Evolutionary conservation across 768 basidiomycete species (phyloP).

Genomic region (Termitomyces sp.): DNA sequence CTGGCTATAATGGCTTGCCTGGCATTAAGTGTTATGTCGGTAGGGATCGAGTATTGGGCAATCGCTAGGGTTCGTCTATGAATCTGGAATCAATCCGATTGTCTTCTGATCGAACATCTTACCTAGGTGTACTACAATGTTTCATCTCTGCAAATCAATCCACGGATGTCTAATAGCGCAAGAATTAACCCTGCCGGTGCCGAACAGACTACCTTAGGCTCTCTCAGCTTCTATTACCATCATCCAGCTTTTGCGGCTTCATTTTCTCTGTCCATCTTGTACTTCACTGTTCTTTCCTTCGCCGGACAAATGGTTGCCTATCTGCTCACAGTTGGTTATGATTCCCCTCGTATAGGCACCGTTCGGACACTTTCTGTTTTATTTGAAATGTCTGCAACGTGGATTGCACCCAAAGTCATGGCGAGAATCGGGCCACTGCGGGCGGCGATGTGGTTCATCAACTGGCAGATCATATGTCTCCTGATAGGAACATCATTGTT

Average conservation of each 20-base stretch:
- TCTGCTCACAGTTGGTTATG: slow-evolving; percentile 23
- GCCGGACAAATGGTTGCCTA: slow-evolving; percentile 27
- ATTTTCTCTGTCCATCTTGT: slow-evolving; percentile 23
- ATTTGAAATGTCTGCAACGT: slow-evolving; percentile 26
- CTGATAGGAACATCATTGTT: slow-evolving; percentile 17
- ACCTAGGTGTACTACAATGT: slow-evolving; percentile 7
- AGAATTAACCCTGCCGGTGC: neutral
- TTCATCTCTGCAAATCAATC: neutral
- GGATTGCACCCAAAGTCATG: slow-evolving; percentile 24
- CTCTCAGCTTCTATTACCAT: slow-evolving; percentile 18
- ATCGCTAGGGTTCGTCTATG: slow-evolving; percentile 21
- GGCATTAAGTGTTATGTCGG: slow-evolving; percentile 18
- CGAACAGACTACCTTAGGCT: slow-evolving; percentile 1
- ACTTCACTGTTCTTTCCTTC: slow-evolving; percentile 29
- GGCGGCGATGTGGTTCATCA: slow-evolving; percentile 28
- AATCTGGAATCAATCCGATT: neutral
- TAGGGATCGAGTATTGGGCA: slow-evolving; percentile 22
- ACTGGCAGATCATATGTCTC: slow-evolving; percentile 25
- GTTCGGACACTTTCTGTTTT: slow-evolving; percentile 21
- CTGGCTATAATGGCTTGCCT: slow-evolving; percentile 19
- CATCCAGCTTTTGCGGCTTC: slow-evolving; percentile 23
- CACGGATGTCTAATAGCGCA: neutral
- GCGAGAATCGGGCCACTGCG: slow-evolving; percentile 22
- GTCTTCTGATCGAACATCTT: neutral
- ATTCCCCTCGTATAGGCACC: slow-evolving; percentile 19